Evolutionary conservation across 1,139 yeast species (phyloP).

Genomic region (Cylindricascospora bacillispora): DNA sequence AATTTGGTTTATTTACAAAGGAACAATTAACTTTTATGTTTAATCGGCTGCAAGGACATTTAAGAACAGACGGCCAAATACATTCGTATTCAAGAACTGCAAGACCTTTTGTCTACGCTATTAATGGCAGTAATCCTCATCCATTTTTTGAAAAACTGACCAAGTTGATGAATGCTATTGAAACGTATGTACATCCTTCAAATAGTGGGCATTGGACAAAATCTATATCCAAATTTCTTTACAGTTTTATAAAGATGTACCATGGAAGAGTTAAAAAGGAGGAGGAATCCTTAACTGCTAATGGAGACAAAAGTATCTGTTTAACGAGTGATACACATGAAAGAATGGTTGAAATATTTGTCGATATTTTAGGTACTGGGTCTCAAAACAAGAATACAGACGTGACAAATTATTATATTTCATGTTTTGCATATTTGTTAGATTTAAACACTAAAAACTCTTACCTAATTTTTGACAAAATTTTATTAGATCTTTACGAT

Average conservation of each 20-base stretch:
- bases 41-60: constrained; percentile 33
- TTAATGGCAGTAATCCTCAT: constrained; percentile 40
- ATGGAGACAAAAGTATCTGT: constrained; percentile 14
- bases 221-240: constrained; percentile 51
- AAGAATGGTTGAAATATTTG: constrained; percentile 36
- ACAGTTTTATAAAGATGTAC: constrained; percentile 42
- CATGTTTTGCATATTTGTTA: constrained; percentile 51
- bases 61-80: constrained; percentile 42
- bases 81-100: constrained; percentile 48
- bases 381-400: constrained; percentile 62
- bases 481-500: constrained; percentile 68
- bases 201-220: constrained; percentile 78
- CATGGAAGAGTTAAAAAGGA: constrained; percentile 48
- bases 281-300: constrained; percentile 27
- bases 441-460: constrained; percentile 40
- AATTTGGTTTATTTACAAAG: constrained; percentile 50
- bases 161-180: constrained; percentile 54
- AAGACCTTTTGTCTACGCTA: constrained; percentile 50
- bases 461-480: constrained; percentile 43
- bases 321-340: constrained; percentile 37
- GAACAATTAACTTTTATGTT: constrained; percentile 49
- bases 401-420: constrained; percentile 47
- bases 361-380: constrained; percentile 50
- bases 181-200: constrained; percentile 85
- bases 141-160: constrained; percentile 43